A percentile compares a stretch with the other conserved stretches of the same genome.
Evolutionary conservation across 2,329 filamentous ascomycete genomes (phyloP).

Genomic region (Aureobasidium sp.): DNA sequence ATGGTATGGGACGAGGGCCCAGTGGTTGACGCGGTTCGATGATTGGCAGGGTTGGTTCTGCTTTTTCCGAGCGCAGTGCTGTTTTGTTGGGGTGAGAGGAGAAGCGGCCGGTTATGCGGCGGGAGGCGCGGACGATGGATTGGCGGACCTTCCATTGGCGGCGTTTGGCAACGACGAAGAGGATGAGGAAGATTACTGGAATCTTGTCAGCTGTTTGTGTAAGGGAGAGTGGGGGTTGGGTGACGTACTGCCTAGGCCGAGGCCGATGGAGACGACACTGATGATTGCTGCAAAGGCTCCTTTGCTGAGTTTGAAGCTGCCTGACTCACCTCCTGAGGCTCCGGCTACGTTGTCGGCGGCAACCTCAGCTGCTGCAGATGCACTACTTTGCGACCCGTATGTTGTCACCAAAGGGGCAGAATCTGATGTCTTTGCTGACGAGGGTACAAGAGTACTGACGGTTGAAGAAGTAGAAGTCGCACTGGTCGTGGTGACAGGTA

Average conservation of each 20-base stretch:
- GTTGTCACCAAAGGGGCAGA: not conserved
- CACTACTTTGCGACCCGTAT: not conserved
- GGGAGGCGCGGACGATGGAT: slow-evolving; percentile 56
- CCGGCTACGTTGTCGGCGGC: slow-evolving; percentile 40
- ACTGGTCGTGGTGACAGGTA: not conserved
- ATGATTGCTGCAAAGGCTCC: slow-evolving; percentile 68
- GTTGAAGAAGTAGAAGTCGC: not conserved
- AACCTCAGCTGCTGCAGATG: not conserved
- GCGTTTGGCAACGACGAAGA: slow-evolving; percentile 78
- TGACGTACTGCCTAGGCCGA: slow-evolving; percentile 56
- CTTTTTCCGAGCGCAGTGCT: slow-evolving; percentile 5
- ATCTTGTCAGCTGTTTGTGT: slow-evolving; percentile 4
- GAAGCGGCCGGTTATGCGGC: slow-evolving; percentile 35
- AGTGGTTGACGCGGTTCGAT: not conserved
- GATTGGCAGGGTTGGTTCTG: not conserved
- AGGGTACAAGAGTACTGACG: not conserved
- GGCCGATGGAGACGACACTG: slow-evolving; percentile 57
- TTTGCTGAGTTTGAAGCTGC: slow-evolving; percentile 54
- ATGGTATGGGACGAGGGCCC: not conserved
- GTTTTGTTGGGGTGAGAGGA: slow-evolving; percentile 10
- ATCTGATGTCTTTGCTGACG: not conserved
- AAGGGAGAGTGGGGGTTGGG: slow-evolving; percentile 50
- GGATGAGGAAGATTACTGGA: slow-evolving; percentile 27
- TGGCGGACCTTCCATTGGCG: slow-evolving; percentile 72
- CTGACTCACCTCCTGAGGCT: slow-evolving; percentile 53